Conservation (phyloP, 1,284 basidiomycete species). For the Ceraceosorus guamensis region DNA sequence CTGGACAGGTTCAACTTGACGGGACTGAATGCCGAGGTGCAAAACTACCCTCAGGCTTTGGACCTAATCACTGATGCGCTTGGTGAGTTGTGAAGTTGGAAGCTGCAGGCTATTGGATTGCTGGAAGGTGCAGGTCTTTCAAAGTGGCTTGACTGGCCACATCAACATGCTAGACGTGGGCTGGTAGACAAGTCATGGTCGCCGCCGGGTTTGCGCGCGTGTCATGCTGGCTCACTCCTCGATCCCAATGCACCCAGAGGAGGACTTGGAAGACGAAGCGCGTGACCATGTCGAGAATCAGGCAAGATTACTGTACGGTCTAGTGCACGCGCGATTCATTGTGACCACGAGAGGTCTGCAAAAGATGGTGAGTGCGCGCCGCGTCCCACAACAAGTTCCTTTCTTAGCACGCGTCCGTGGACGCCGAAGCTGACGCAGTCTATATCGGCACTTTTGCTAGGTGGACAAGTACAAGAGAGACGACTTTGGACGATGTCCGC, state of each 20-base stretch:
- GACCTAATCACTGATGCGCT: conserved; percentile 72
- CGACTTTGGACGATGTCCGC: conserved; percentile 46
- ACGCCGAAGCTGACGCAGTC: neutral
- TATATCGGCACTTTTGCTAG: conserved; percentile 1
- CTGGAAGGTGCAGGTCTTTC: too few species aligned
- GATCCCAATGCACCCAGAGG: conserved; percentile 14
- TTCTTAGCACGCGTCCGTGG: neutral
- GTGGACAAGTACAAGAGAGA: conserved; percentile 47
- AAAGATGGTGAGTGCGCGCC: conserved; percentile 35
- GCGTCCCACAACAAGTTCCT: neutral
- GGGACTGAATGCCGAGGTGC: conserved; percentile 89
- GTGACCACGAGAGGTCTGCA: conserved; percentile 44
- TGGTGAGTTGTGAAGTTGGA: conserved; percentile 7
- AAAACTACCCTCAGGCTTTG: conserved; percentile 85
- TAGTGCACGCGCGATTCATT: conserved; percentile 46
- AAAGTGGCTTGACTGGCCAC: too few species aligned
- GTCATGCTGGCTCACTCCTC: too few species aligned
- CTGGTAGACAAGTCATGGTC: too few species aligned
- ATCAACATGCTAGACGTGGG: too few species aligned
- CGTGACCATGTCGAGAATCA: conserved; percentile 44
- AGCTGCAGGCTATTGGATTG: too few species aligned
- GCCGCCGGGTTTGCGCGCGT: too few species aligned
- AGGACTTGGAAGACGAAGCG: conserved; percentile 37
- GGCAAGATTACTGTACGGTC: conserved; percentile 43
- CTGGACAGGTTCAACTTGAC: conserved; percentile 97